Percentiles rank a stretch among this genome's conserved stretches.
Conservation (phyloP, 345 rosid genomes). For the Gossypium arboreum region DNA sequence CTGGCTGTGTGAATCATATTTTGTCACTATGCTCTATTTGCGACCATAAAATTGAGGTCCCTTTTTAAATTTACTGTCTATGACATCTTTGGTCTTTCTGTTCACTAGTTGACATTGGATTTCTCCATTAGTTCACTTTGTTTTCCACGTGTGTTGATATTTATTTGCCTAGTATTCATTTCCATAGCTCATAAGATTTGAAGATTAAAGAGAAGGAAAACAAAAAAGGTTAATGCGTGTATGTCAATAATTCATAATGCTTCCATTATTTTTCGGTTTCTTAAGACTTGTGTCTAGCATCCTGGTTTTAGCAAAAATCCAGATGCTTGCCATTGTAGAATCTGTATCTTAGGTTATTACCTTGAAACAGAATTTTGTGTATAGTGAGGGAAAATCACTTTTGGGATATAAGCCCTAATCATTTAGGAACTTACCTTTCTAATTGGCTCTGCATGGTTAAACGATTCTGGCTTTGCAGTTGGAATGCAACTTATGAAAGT, state of each 20-base stretch:
- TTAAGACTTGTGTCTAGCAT: neutral
- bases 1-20: neutral
- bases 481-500: conserved; percentile 66
- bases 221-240: neutral
- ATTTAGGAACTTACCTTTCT: conserved; percentile 22
- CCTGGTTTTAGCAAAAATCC: neutral
- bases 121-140: neutral
- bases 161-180: neutral
- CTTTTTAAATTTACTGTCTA: conserved; percentile 1
- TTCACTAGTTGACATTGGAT: neutral
- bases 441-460: conserved; percentile 34
- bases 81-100: neutral
- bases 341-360: neutral
- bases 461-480: conserved; percentile 37
- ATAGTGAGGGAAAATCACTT: neutral
- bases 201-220: neutral
- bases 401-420: neutral
- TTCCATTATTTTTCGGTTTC: neutral
- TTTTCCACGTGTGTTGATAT: neutral
- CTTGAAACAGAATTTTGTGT: neutral
- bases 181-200: neutral
- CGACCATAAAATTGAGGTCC: neutral
- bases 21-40: neutral
- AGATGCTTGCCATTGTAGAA: neutral
- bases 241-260: neutral